Base-by-base conservation (phyloP, 1,284 basidiomycete genomes). In the Moniliophthora roreri region DNA sequence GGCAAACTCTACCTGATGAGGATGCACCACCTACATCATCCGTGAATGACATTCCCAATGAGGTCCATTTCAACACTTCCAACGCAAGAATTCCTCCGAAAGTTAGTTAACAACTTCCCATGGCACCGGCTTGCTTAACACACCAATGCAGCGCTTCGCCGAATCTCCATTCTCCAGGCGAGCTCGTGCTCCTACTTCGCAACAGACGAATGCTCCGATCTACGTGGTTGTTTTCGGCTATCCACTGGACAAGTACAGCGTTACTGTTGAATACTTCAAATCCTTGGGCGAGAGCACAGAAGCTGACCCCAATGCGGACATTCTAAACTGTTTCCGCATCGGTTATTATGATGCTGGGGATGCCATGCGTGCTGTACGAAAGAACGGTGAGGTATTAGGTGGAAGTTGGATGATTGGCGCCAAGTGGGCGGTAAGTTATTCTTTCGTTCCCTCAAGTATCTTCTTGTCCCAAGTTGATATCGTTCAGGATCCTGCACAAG, bases 391-490 rank as follows among this genome's bases (percentile, higher is more conserved):
- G 44, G 70, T 91, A 0, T 63, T 93, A 11, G 74, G 79, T 16
- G 88, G 89, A 2, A 78, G 75, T 45, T 89, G 84, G 78, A 93
- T 93, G 89, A 72, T 93, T 40, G 91, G 90, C 7, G 82, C 81
- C 46, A 92, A 91, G 70, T 89, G 85, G 84, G 85, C 85, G 26
- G 87, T 89, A 62, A 55, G 85, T 80, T 13, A 26, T 45, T 57
- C 24, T 11, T 24, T 16, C 13, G 11, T 36, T 40, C 36, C 18
- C 54, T 39, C 18, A 46, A 16, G 26, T 44, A 46, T 36, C 2
- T 38, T 36, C 21, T 41, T 39, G 28, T 51, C 13, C 38, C 18
- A 48, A 62, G 48, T 53, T 53, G 32, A 24, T 48, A 54, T 48
- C 52, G 18, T 56, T 38, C 50, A 89, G 86, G 85, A 88, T 61